phyloP scores from a whole-genome alignment of 1,284 basidiomycete species.

The Ceratobasidium sp. region DNA sequence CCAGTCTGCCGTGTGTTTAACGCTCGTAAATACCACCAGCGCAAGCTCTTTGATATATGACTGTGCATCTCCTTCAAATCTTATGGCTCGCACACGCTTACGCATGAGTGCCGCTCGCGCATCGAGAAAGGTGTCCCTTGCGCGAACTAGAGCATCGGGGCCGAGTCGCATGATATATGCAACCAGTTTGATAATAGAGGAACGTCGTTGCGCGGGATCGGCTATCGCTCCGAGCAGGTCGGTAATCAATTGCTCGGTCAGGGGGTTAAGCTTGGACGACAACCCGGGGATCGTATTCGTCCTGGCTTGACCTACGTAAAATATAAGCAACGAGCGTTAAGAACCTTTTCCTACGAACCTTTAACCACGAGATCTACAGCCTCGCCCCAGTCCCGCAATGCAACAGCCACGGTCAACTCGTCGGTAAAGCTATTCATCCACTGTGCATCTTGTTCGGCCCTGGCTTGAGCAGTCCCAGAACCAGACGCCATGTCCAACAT shows the following conservation, averaged over 20 bases:
- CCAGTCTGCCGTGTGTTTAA: conserved; percentile 98
- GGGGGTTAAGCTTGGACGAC: conserved; percentile 72
- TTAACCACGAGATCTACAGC: conserved; percentile 88
- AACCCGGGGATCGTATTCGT: conserved; percentile 68
- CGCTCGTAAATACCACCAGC: conserved; percentile 86
- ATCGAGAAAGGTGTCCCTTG: conserved; percentile 85
- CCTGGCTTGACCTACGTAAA: conserved; percentile 70
- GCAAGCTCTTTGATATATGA: conserved; percentile 85
- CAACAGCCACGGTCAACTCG: conserved; percentile 91
- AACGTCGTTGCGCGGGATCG: conserved; percentile 82
- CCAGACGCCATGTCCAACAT: conserved; percentile 76
- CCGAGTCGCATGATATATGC: conserved; percentile 76
- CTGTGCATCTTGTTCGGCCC: conserved; percentile 79
- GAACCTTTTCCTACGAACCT: conserved; percentile 62
- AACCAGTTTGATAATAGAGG: conserved; percentile 78
- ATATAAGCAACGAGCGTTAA: conserved; percentile 20
- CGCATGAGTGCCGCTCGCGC: conserved; percentile 84
- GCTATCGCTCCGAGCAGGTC: conserved; percentile 82
- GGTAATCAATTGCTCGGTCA: conserved; percentile 78
- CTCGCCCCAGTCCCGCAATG: conserved; percentile 88
- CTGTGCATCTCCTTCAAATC: conserved; percentile 91
- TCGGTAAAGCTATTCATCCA: conserved; percentile 94
- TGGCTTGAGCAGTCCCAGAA: conserved; percentile 72
- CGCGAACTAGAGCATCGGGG: conserved; percentile 77
- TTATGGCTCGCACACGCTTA: conserved; percentile 82